Base-by-base conservation (phyloP, 352 stramenopile species). In the Halophytophthora polymorphica region DNA sequence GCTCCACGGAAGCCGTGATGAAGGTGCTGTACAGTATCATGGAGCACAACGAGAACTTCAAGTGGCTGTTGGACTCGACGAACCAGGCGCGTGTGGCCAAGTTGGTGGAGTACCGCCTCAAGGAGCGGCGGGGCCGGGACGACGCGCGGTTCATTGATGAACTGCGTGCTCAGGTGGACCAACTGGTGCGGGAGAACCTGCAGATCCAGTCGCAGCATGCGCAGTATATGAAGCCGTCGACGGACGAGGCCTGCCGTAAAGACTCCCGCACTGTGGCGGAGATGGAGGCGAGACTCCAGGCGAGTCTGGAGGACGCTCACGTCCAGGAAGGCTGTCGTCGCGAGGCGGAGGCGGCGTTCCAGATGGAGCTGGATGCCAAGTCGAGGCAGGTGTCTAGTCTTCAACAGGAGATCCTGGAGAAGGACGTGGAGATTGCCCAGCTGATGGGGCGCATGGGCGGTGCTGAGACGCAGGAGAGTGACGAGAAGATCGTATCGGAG, bases 181-280 rank as follows among this genome's bases (percentile, higher is more conserved):
- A 75, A 47, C 47, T 88, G 28, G 63, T 86, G 14, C 67, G 64
- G 14, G 73, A 90, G 54, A 89, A 86, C 39, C 44, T 75, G 13
- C 71, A 75, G 61, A 80, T 84, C 8, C 66, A 83, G 36, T 73
- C 69, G 3, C 71, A 89, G 53, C 87, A 88, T 34, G 73, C 83
- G 14, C 45, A 49, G 47, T 62, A 73, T 14, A 57, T 66, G 38
- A 47, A 56, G 37, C 13, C 54, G 36, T n/a, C 58, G 43, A 19
- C 48, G 35, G 25, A 14, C 14, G 31, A 43, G n/a, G 39, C 19
- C 28, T 50, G 13, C 31, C 38, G 34, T 41, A 33, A 62, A 53
- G 45, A 64, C 4, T 60, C 73, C 15, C 71, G 65, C 37, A 56
- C 56, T 11, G 35, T 71, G 4, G 54, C 54, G 8, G 64, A 77